These are phyloP conservation scores for Alternaria viburni DNA, from an alignment of 2,329 filamentous ascomycete genomes.

Conservation along the genomic window DNA sequence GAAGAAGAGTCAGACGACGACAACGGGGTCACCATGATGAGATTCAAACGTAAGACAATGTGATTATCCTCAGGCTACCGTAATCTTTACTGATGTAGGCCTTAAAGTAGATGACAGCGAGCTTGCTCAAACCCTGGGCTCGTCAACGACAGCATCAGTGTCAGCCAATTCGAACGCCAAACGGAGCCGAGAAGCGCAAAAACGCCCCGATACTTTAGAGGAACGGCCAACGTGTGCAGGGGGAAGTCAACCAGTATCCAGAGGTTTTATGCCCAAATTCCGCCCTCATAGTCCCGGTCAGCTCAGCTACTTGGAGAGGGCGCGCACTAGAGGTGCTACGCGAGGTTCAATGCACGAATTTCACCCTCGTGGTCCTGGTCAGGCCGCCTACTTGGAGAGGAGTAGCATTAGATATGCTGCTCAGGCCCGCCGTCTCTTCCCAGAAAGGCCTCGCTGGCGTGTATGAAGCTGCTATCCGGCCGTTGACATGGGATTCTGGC, in stretches of 20 bases:
- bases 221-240: too few relatives aligned
- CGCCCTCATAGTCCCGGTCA: too few relatives aligned
- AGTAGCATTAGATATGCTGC: background rate
- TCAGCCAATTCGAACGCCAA: fast-evolving
- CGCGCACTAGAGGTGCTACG: too few relatives aligned
- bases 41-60: fast-evolving
- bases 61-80: background rate
- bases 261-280: too few relatives aligned
- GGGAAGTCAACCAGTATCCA: too few relatives aligned
- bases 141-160: background rate
- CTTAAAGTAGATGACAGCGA: background rate
- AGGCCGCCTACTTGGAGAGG: too few relatives aligned
- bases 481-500: background rate
- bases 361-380: too few relatives aligned
- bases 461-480: background rate
- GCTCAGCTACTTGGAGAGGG: too few relatives aligned
- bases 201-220: too few relatives aligned
- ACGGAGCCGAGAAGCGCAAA: background rate
- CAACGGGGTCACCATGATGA: fast-evolving
- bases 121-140: background rate
- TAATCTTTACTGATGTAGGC: fast-evolving
- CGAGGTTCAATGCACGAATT: too few relatives aligned
- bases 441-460: background rate
- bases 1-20: background rate
- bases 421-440: background rate